These are phyloP conservation scores for Patellifolia procumbens DNA, from an alignment of 179 eudicot genomes.

Conservation along the genomic window DNA sequence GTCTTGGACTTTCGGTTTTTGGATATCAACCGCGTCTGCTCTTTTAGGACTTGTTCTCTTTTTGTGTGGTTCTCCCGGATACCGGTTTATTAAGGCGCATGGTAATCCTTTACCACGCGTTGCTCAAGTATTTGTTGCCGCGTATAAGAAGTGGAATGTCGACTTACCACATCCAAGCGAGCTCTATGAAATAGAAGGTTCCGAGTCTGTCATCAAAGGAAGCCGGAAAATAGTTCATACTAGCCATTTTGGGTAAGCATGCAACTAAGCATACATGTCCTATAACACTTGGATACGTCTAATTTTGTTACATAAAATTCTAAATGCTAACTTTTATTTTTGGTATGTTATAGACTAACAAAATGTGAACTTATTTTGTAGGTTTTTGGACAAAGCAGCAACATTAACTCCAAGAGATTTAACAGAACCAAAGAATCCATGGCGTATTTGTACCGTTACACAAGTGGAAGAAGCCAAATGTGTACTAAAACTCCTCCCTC, in stretches of 20 bases:
- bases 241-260: conserved; percentile 24
- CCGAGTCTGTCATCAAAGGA: conserved; percentile 40
- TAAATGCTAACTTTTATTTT: neutral
- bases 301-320: too few species aligned
- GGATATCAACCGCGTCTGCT: conserved; percentile 38
- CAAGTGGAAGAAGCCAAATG: conserved; percentile 89
- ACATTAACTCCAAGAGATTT: conserved; percentile 36
- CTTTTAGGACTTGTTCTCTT: conserved; percentile 32
- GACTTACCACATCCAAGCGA: conserved; percentile 24
- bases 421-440: conserved; percentile 39
- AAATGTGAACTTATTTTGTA: conserved; percentile 11
- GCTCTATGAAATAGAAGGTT: conserved; percentile 38
- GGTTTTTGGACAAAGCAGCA: conserved; percentile 76
- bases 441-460: conserved; percentile 64
- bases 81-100: conserved; percentile 35
- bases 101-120: conserved; percentile 47
- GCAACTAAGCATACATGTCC: too few species aligned
- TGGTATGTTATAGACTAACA: neutral
- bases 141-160: conserved; percentile 34
- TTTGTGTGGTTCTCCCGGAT: conserved; percentile 28
- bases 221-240: conserved; percentile 46
- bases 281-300: too few species aligned
- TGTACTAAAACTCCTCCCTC: conserved; percentile 59
- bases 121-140: conserved; percentile 44
- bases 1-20: conserved; percentile 46